Percentiles rank a stretch among this genome's conserved stretches.
These are phyloP conservation scores for Phialemoniopsis sp. DNA, from an alignment of 2,329 filamentous ascomycete genomes.

Conservation along the genomic window DNA sequence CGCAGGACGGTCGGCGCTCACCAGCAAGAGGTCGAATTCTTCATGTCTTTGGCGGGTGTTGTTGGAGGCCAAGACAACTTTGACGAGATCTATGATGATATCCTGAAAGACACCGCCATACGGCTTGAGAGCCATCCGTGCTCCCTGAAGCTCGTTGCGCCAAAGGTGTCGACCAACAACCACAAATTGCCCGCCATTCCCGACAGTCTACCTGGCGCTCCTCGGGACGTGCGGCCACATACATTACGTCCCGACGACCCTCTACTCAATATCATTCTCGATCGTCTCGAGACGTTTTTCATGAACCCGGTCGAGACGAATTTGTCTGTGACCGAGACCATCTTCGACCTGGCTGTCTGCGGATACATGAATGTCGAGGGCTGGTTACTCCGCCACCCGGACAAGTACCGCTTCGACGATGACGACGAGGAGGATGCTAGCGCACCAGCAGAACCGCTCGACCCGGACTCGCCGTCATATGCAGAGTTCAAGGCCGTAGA, in stretches of 20 bases:
- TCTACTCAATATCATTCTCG: conserved; percentile 61
- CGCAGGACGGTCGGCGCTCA: conserved; percentile 70
- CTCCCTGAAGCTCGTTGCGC: conserved; percentile 63
- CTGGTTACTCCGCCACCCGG: conserved; percentile 79
- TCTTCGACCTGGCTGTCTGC: conserved; percentile 80
- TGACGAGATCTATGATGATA: conserved; percentile 67
- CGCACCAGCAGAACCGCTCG: conserved; percentile 19
- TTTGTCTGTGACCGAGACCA: conserved; percentile 76
- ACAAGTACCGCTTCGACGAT: conserved; percentile 54
- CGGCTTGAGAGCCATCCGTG: conserved; percentile 71
- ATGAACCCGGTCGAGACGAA: conserved; percentile 91
- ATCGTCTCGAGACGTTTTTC: conserved; percentile 73
- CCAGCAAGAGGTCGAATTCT: conserved; percentile 68
- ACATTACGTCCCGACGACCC: conserved; percentile 60
- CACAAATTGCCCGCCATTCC: conserved; percentile 51
- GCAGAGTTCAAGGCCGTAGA: conserved; percentile 39
- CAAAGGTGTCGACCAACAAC: conserved; percentile 52
- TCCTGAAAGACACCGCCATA: conserved; percentile 67
- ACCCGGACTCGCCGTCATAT: conserved; percentile 32
- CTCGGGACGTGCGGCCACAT: conserved; percentile 57
- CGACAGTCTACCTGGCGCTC: conserved; percentile 54
- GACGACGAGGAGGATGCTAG: conserved; percentile 21
- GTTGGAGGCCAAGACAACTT: conserved; percentile 68
- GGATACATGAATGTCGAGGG: conserved; percentile 81
- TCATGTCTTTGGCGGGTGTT: conserved; percentile 64